Base-by-base conservation (phyloP, 1,139 yeast genomes). In the Yarrowia galli region DNA sequence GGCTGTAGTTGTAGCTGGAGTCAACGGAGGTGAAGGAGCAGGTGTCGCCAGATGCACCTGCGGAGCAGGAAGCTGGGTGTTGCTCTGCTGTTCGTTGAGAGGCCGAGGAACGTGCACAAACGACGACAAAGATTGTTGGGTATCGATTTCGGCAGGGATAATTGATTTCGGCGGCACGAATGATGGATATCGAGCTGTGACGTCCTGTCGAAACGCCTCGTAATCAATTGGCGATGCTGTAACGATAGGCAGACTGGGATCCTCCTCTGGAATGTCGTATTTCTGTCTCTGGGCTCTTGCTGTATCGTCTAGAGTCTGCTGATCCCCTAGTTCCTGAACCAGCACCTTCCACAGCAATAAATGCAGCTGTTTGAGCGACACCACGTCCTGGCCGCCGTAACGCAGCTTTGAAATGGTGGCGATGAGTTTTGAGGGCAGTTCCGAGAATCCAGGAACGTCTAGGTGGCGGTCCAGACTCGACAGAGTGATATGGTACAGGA, bases 1-100 rank as follows among this genome's bases (percentile, higher is more conserved):
- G 15, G 64, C 40, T 0, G 78, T 72, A 53, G 75, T 73, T 49
- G 75, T 74, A 46, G 75, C 80, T 32, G 96, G 92, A 0, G 89
- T 84, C 12, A 86, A 77, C 0, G 91, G 89, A 0, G 97, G 97
- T 0, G 97, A 89, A 0, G 97, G 96, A 0, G 89, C 91, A 0
- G 97, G 97, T 0, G 97, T 92, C 0, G 97, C 93, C 20, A 92
- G 83, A 76, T 92, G 97, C 3, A 89, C 79, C 1, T 79, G 83
- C 45, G 90, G 92, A 0, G 86, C 82, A 0, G 91, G 90, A 22
- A 88, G 77, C 56, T 85, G 83, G 60, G 84, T 81, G 68, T 84
- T 83, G 2, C 85, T 77, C 7, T 88, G 83, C 69, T 88, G 90
- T 2, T 82, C 76, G 70, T 81, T 82, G 61, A 81, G 80, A 0